phyloP scores from a whole-genome alignment of 23 red algal species.

The Agarophyton chilense region DNA sequence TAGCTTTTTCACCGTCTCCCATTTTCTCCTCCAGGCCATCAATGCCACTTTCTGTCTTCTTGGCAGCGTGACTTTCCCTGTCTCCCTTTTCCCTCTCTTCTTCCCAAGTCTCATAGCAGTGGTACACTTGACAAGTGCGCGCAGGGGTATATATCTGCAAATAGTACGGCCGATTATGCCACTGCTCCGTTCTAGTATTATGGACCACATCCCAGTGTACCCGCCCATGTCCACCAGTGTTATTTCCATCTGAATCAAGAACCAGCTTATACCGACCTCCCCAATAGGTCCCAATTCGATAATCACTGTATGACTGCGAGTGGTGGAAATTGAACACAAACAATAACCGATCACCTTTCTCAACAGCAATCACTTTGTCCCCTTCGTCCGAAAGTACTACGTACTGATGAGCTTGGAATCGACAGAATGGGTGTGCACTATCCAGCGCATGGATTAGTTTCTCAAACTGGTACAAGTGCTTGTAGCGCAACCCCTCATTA shows the following conservation, averaged over 20 bases:
- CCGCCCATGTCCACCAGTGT: slow-evolving; percentile 88
- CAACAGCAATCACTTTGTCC: slow-evolving; percentile 90
- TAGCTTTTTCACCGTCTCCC: background rate
- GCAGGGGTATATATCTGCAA: slow-evolving; percentile 89
- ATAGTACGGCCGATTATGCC: slow-evolving; percentile 88
- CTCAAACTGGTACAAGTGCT: slow-evolving; percentile 86
- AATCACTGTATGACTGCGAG: slow-evolving; percentile 82
- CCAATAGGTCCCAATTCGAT: slow-evolving; percentile 94
- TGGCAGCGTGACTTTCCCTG: background rate
- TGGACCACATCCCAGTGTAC: slow-evolving; percentile 84
- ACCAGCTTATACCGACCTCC: slow-evolving; percentile 87
- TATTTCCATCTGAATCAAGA: slow-evolving; percentile 84
- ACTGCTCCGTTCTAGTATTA: slow-evolving; percentile 41
- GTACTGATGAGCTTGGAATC: slow-evolving; percentile 85
- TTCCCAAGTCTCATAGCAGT: slow-evolving; percentile 89
- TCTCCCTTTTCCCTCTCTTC: slow-evolving; percentile 26
- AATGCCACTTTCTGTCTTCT: background rate
- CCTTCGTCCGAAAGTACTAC: slow-evolving; percentile 76
- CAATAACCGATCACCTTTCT: slow-evolving; percentile 89
- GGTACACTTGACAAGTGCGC: slow-evolving; percentile 93
- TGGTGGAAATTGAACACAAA: slow-evolving; percentile 99
- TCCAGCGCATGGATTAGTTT: slow-evolving; percentile 79
- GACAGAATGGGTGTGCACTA: slow-evolving; percentile 79
- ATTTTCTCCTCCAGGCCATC: background rate
- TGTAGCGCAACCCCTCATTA: slow-evolving; percentile 80